Percentiles rank a stretch among this genome's conserved stretches.
Evolutionary conservation across 2,329 filamentous ascomycete genomes (phyloP).

Genomic region (Beauveria brongniartii): DNA sequence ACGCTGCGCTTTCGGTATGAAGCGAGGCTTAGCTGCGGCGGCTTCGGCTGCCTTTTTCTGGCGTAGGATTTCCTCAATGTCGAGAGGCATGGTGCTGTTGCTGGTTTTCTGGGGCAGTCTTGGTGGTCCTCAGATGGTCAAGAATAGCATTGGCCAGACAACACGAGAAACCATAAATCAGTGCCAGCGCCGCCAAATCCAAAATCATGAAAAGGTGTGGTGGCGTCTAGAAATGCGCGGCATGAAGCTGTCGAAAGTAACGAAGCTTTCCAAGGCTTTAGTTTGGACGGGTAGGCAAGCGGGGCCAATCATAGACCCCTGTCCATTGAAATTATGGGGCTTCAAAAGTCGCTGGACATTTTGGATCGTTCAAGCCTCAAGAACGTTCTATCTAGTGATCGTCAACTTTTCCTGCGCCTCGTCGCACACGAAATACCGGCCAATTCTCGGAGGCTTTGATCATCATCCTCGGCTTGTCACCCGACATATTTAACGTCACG

Average conservation of each 20-base stretch:
- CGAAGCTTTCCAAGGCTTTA: not conserved
- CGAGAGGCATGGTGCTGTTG: slow-evolving; percentile 40
- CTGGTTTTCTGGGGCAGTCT: not conserved
- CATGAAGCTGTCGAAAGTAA: not conserved
- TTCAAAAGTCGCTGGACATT: slow-evolving; percentile 1
- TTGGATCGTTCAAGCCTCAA: not conserved
- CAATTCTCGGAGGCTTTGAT: not conserved
- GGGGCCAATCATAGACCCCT: not conserved
- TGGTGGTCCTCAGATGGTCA: not conserved
- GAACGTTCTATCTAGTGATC: not conserved
- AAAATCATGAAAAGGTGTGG: slow-evolving; percentile 2
- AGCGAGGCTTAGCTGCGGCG: slow-evolving; percentile 79
- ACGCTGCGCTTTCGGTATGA: slow-evolving; percentile 74
- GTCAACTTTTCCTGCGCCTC: not conserved
- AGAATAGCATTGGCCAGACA: slow-evolving; percentile 1
- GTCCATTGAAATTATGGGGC: not conserved
- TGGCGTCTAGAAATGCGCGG: not conserved
- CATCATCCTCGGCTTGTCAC: too few species aligned
- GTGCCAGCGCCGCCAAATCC: slow-evolving; percentile 5
- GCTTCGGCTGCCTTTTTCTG: slow-evolving; percentile 83
- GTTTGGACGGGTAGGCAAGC: not conserved
- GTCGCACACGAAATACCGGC: not conserved
- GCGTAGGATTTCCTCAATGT: slow-evolving; percentile 76
- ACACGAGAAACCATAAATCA: slow-evolving; percentile 2
- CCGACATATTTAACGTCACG: not conserved